These are phyloP conservation scores for Pseudevernia furfuracea DNA, from an alignment of 495 filamentous ascomycete species.

Conservation along the genomic window DNA sequence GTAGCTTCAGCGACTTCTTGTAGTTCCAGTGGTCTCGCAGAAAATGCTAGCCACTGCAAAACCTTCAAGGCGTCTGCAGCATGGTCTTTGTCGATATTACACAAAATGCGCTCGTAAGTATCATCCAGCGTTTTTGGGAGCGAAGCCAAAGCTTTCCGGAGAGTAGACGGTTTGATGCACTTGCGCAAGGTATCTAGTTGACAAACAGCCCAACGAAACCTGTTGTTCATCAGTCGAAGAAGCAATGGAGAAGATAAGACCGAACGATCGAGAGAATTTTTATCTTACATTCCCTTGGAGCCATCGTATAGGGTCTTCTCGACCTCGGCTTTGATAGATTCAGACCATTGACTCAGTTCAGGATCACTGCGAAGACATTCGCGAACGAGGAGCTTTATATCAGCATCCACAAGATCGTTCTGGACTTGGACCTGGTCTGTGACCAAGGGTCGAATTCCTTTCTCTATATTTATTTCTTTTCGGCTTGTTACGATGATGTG, in stretches of 20 bases:
- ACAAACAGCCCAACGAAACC: conserved; percentile 38
- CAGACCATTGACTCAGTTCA: conserved; percentile 28
- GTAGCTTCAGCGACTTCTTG: conserved; percentile 28
- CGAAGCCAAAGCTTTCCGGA: conserved; percentile 28
- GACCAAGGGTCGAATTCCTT: conserved; percentile 22
- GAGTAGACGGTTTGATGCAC: conserved; percentile 23
- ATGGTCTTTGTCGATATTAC: conserved; percentile 24
- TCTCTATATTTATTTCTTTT: conserved; percentile 30
- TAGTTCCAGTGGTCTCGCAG: conserved; percentile 23
- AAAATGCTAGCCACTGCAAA: conserved; percentile 30
- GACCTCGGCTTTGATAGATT: conserved; percentile 25
- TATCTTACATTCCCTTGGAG: conserved; percentile 34
- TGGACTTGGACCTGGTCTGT: conserved; percentile 1
- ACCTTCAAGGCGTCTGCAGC: conserved; percentile 22
- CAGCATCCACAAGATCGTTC: conserved; percentile 24
- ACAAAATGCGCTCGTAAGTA: conserved; percentile 34
- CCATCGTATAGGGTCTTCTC: conserved; percentile 22
- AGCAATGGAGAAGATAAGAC: conserved; percentile 2
- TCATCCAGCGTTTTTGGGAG: conserved; percentile 34
- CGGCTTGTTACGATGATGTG: conserved; percentile 36
- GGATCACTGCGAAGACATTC: conserved; percentile 27
- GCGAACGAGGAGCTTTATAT: conserved; percentile 30
- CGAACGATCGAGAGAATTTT: background rate
- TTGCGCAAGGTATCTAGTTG: conserved; percentile 33
- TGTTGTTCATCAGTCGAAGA: conserved; percentile 10